A percentile compares a stretch with the other conserved stretches of the same genome.
phyloP scores from a whole-genome alignment of 1,284 basidiomycete species.

The Lentinula novae-zelandiae region DNA sequence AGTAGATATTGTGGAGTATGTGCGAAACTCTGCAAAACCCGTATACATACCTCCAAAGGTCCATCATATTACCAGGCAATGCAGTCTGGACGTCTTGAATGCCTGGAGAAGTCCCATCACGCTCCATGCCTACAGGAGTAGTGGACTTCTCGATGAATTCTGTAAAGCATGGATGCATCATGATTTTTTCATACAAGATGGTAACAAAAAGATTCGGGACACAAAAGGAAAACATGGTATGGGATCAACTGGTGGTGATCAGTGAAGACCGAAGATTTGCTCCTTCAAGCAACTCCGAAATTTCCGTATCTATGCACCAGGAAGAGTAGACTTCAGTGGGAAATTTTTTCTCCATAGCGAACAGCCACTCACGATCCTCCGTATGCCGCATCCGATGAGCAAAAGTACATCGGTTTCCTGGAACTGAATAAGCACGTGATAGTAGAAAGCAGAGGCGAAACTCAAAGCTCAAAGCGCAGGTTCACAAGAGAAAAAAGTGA shows the following conservation, averaged over 20 bases:
- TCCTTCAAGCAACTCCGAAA: constrained; percentile 37
- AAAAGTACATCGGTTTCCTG: constrained; percentile 40
- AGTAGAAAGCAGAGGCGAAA: not conserved
- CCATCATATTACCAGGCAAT: no score
- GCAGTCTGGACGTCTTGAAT: not conserved
- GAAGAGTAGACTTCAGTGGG: not conserved
- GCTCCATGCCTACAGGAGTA: no score
- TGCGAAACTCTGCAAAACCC: no score
- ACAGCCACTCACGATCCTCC: constrained; percentile 49
- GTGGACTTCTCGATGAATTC: no score
- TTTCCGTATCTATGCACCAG: constrained; percentile 35
- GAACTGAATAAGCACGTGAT: not conserved
- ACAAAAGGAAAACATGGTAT: not conserved
- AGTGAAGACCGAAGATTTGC: constrained; percentile 23
- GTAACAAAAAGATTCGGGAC: no score
- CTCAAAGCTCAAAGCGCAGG: not conserved
- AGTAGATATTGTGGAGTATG: no score
- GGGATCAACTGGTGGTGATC: not conserved
- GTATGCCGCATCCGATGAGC: constrained; percentile 57
- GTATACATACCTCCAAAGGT: no score
- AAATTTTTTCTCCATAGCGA: not conserved
- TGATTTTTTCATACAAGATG: no score
- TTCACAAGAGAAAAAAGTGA: not conserved
- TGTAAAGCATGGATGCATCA: no score
- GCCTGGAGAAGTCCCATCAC: not conserved